Evolutionary conservation across 2,329 filamentous ascomycete species (phyloP).

Genomic region (Fonsecaea nubica): DNA sequence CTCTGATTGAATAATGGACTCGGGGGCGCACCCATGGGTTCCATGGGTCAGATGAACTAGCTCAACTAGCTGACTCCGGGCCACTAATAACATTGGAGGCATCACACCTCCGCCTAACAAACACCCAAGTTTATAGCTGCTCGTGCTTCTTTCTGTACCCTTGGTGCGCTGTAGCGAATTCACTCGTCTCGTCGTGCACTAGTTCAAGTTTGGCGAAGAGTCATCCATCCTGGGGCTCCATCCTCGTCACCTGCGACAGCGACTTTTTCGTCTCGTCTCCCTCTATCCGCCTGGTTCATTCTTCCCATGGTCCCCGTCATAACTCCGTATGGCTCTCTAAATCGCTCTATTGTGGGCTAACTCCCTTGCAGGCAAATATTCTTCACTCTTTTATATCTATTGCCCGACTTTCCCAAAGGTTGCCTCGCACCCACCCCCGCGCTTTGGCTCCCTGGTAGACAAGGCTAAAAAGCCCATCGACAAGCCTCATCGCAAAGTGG

Average conservation of each 20-base stretch:
- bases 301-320: background rate
- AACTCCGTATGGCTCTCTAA: conserved; percentile 5
- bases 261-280: conserved; percentile 7
- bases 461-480: conserved; percentile 8
- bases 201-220: conserved; percentile 14
- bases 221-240: conserved; percentile 9
- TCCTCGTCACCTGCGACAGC: conserved; percentile 25
- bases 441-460: conserved; percentile 7
- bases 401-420: background rate
- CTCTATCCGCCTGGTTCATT: background rate
- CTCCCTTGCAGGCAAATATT: background rate
- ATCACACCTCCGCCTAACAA: conserved; percentile 18
- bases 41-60: background rate
- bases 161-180: conserved; percentile 15
- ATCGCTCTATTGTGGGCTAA: conserved; percentile 5
- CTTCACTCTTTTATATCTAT: conserved; percentile 6
- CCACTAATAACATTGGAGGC: background rate
- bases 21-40: background rate
- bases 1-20: conserved; percentile 15
- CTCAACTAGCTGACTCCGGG: background rate
- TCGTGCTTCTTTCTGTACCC: too few relatives aligned
- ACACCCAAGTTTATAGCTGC: conserved; percentile 5
- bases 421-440: conserved; percentile 6
- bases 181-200: conserved; percentile 3
- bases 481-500: conserved; percentile 13